phyloP scores from a whole-genome alignment of 2,329 filamentous ascomycete genomes.

The Talaromyces sp. region DNA sequence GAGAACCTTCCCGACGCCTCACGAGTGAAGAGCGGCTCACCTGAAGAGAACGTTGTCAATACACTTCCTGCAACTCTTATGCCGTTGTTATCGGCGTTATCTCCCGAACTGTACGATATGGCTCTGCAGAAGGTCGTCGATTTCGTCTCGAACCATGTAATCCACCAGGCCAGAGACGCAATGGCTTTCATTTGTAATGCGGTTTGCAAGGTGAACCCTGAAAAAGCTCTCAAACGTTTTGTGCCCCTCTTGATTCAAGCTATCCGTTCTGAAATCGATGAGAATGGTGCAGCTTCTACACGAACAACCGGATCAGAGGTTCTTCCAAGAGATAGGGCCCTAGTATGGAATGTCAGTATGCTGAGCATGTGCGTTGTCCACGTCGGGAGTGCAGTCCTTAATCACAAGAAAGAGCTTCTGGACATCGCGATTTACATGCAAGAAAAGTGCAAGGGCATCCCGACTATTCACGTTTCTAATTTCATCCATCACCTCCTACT shows the following conservation, averaged over 20 bases:
- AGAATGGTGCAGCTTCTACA: constrained; percentile 92
- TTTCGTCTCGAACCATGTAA: constrained; percentile 90
- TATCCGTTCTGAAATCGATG: constrained; percentile 94
- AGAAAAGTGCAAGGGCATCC: constrained; percentile 85
- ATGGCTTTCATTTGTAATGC: constrained; percentile 99
- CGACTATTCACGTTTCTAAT: constrained; percentile 94
- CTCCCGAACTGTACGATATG: constrained; percentile 88
- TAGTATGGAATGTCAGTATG: constrained; percentile 97
- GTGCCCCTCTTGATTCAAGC: constrained; percentile 86
- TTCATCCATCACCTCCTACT: constrained; percentile 94
- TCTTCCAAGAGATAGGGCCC: constrained; percentile 80
- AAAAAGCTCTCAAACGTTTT: constrained; percentile 87
- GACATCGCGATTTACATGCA: constrained; percentile 96
- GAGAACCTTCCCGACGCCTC: constrained; percentile 93
- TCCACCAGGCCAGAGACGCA: constrained; percentile 92
- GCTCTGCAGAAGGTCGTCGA: constrained; percentile 86
- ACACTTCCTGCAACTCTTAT: constrained; percentile 87
- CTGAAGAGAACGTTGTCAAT: constrained; percentile 96
- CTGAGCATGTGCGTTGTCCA: constrained; percentile 98
- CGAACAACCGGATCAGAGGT: constrained; percentile 91
- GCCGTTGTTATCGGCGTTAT: constrained; percentile 84
- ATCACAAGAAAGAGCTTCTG: constrained; percentile 83
- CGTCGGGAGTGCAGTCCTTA: constrained; percentile 83
- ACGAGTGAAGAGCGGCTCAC: constrained; percentile 81
- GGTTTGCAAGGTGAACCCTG: constrained; percentile 89